These are phyloP conservation scores for Sarocladium strictum DNA, from an alignment of 2,329 filamentous ascomycete species.

Conservation along the genomic window DNA sequence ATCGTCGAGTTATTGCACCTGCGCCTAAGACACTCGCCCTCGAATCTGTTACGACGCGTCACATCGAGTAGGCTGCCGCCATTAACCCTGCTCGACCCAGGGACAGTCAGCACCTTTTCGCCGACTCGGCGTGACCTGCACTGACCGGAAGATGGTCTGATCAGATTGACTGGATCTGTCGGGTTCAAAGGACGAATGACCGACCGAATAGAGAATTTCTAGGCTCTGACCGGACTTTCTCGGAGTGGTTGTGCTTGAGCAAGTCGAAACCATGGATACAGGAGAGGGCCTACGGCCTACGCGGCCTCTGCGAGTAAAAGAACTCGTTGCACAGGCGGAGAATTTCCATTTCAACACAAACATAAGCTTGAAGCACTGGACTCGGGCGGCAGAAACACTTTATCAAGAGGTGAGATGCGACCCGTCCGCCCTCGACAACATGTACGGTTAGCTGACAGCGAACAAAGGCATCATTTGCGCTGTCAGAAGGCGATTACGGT, in stretches of 20 bases:
- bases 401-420: slow-evolving; percentile 61
- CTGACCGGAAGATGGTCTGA: too few species aligned
- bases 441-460: slow-evolving; percentile 16
- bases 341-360: slow-evolving; percentile 75
- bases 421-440: too few species aligned
- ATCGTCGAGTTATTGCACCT: too few species aligned
- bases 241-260: not conserved
- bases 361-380: slow-evolving; percentile 75
- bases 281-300: slow-evolving; percentile 25
- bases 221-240: not conserved
- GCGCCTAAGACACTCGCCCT: too few species aligned
- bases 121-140: too few species aligned
- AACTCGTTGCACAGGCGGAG: slow-evolving; percentile 69
- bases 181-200: not conserved
- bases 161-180: not conserved
- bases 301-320: slow-evolving; percentile 63
- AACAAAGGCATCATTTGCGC: slow-evolving; percentile 71
- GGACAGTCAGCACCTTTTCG: not conserved
- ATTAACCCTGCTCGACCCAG: not conserved
- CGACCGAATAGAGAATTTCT: too few species aligned
- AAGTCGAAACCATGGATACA: not conserved
- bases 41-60: not conserved
- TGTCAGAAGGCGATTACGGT: slow-evolving; percentile 77
- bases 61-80: not conserved
- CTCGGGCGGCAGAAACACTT: slow-evolving; percentile 72